Evolutionary conservation across 495 filamentous ascomycete species (phyloP).

Genomic region (Astrocystis sublimbata): DNA sequence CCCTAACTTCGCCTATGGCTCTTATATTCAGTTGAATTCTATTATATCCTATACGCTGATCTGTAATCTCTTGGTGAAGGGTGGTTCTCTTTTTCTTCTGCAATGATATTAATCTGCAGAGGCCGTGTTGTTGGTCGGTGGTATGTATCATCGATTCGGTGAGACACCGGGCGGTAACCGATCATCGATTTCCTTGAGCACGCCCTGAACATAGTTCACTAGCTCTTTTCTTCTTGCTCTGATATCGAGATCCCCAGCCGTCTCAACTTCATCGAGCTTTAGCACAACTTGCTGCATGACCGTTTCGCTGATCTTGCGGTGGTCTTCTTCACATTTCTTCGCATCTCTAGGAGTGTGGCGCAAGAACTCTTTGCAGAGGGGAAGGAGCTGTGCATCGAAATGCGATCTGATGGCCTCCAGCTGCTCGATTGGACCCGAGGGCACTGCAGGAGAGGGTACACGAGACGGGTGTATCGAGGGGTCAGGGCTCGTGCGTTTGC

Average conservation of each 20-base stretch:
- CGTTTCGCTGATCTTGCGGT: slow-evolving; percentile 79
- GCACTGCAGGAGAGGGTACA: slow-evolving; percentile 33
- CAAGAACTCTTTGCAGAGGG: slow-evolving; percentile 65
- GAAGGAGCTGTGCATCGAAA: slow-evolving; percentile 66
- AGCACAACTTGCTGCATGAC: slow-evolving; percentile 80
- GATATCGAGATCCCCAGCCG: slow-evolving; percentile 62
- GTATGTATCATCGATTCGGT: slow-evolving; percentile 20
- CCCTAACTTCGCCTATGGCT: neutral
- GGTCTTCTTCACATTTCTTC: slow-evolving; percentile 72
- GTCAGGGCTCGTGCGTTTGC: slow-evolving; percentile 23
- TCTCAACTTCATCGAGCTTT: slow-evolving; percentile 83
- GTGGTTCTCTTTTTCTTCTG: too few relatives aligned
- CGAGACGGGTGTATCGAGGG: slow-evolving; percentile 31
- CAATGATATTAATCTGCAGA: too few relatives aligned
- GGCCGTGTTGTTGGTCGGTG: neutral
- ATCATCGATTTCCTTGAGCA: slow-evolving; percentile 65
- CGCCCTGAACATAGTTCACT: slow-evolving; percentile 70
- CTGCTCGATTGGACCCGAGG: slow-evolving; percentile 63
- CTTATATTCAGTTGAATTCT: too few relatives aligned
- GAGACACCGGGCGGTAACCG: slow-evolving; percentile 11
- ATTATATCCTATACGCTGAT: too few relatives aligned
- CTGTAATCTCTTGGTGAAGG: too few relatives aligned
- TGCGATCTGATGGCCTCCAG: slow-evolving; percentile 67
- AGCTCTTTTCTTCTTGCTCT: slow-evolving; percentile 70
- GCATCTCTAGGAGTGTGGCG: slow-evolving; percentile 65